Evolutionary conservation across 2,329 filamentous ascomycete genomes (phyloP).

Genomic region (Aspergillus carbonarius): DNA sequence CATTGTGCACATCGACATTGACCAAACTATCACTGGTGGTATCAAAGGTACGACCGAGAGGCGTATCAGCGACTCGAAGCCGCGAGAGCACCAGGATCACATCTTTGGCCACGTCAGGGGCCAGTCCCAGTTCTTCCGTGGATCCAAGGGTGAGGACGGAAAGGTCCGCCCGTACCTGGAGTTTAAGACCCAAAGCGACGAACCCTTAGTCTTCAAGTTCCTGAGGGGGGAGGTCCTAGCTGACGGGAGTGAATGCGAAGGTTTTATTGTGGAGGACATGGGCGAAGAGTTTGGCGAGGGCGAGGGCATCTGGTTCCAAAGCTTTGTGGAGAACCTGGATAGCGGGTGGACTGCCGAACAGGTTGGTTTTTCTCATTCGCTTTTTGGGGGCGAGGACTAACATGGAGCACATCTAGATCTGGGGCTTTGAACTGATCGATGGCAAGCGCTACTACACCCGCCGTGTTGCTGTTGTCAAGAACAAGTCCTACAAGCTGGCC

Average conservation of each 20-base stretch:
- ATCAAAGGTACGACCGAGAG: conserved; percentile 65
- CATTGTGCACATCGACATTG: conserved; percentile 66
- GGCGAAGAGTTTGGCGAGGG: conserved; percentile 45
- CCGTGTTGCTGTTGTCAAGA: conserved; percentile 43
- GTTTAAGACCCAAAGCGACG: conserved; percentile 40
- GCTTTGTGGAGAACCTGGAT: conserved; percentile 49
- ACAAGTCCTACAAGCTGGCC: conserved; percentile 34
- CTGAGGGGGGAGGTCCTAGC: conserved; percentile 42
- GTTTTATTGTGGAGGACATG: conserved; percentile 58
- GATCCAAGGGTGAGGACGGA: conserved; percentile 35
- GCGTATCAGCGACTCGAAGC: conserved; percentile 57
- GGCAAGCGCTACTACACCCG: conserved; percentile 44
- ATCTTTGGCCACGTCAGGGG: conserved; percentile 74
- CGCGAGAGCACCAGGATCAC: conserved; percentile 70
- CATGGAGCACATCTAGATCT: conserved; percentile 32
- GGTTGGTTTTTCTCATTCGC: conserved; percentile 30
- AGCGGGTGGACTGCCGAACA: conserved; percentile 57
- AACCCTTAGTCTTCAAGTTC: conserved; percentile 40
- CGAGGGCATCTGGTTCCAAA: conserved; percentile 50
- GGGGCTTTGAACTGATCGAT: conserved; percentile 47
- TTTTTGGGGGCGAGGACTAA: not conserved
- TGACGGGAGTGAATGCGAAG: conserved; percentile 58
- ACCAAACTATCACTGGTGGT: conserved; percentile 69
- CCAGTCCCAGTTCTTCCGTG: conserved; percentile 53
- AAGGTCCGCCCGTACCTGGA: conserved; percentile 38